Evolutionary conservation across 768 basidiomycete genomes (phyloP).

Genomic region (Gloeopeniophorella convolvens): DNA sequence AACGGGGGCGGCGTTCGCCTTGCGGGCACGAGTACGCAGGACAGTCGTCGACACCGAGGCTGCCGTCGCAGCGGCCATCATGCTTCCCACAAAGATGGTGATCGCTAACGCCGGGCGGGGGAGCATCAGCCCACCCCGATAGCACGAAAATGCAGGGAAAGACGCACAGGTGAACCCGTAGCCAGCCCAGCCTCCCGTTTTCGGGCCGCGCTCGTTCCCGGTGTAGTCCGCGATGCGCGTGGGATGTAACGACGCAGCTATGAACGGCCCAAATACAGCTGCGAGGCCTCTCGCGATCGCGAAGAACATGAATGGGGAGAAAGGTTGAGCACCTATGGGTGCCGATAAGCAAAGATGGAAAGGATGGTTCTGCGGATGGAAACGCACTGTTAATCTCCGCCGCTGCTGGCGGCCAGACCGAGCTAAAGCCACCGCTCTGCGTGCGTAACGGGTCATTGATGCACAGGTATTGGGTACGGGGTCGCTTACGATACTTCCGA

Average conservation of each 20-base stretch:
- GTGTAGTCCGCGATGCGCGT: neutral
- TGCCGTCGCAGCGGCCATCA: constrained; percentile 9
- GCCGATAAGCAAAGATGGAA: neutral
- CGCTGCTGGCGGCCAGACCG: neutral
- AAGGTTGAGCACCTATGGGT: neutral
- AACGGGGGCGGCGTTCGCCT: neutral
- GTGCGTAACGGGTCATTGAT: neutral
- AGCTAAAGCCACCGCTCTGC: constrained; percentile 1
- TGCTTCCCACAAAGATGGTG: neutral
- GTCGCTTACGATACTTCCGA: constrained; percentile 21
- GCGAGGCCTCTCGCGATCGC: neutral
- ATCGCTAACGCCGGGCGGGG: neutral
- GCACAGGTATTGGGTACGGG: neutral
- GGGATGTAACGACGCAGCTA: neutral
- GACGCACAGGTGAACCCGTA: neutral
- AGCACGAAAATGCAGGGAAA: no score
- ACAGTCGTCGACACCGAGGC: neutral
- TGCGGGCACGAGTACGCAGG: neutral
- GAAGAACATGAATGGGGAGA: neutral
- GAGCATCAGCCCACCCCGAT: neutral
- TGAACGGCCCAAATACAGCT: neutral
- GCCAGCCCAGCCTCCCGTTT: neutral
- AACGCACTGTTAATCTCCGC: neutral
- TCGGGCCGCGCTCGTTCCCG: neutral
- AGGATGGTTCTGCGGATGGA: neutral